Evolutionary conservation across 2,329 filamentous ascomycete genomes (phyloP).

Genomic region (Plectosphaerella plurivora): DNA sequence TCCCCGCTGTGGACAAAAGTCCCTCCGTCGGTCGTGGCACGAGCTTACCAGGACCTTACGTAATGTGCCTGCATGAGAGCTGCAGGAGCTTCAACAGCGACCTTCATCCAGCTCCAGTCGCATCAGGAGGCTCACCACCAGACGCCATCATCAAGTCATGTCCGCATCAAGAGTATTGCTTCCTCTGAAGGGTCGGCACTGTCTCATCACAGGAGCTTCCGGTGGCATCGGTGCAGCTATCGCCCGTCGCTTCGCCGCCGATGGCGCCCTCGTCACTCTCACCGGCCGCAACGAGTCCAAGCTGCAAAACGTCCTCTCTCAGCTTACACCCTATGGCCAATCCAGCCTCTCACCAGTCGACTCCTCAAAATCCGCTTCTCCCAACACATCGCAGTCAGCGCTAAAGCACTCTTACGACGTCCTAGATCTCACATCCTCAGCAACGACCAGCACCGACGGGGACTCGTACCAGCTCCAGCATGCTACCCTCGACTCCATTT

Average conservation of each 20-base stretch:
- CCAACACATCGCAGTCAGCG: not conserved
- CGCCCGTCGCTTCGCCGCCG: constrained; percentile 57
- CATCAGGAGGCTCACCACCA: too few relatives aligned
- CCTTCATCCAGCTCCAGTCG: too few relatives aligned
- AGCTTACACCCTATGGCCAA: constrained; percentile 16
- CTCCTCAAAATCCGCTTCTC: not conserved
- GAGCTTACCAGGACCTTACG: too few relatives aligned
- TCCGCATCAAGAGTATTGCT: constrained; percentile 4
- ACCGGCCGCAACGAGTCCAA: constrained; percentile 51
- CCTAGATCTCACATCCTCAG: constrained; percentile 8
- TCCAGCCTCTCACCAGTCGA: constrained; percentile 13
- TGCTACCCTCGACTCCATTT: constrained; percentile 9
- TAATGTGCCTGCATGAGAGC: too few relatives aligned
- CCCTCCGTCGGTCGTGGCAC: too few relatives aligned
- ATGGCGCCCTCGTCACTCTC: constrained; percentile 57
- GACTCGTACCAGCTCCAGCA: constrained; percentile 6
- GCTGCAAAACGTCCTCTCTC: constrained; percentile 35
- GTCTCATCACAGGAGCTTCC: constrained; percentile 65
- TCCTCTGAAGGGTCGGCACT: constrained; percentile 38
- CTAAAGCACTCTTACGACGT: constrained; percentile 9
- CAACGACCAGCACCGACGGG: not conserved
- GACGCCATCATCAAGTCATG: not conserved
- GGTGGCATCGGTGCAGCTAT: constrained; percentile 68
- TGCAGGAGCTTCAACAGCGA: too few relatives aligned
- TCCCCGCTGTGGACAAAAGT: too few relatives aligned